Evolutionary conservation across 2,329 filamentous ascomycete species (phyloP), one percentile per base, ranked within the genome.

Genomic region (Paradendryphiella salina): DNA sequence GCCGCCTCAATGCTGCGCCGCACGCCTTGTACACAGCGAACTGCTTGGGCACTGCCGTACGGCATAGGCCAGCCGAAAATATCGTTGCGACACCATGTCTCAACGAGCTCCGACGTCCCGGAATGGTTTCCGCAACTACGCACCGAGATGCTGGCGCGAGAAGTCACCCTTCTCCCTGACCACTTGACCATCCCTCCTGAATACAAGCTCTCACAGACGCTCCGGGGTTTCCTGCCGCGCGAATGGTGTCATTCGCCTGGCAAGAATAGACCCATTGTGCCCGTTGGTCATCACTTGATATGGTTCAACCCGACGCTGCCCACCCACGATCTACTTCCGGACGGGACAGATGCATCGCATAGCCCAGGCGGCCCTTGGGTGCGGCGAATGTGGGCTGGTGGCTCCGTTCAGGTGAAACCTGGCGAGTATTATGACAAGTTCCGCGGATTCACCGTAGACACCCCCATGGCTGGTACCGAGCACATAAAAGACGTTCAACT

Each of bases 351-450:
- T 70, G 78, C 83, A 4, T 79, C 87, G 45, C 90, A 96, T 67
- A 85, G 80, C 18, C 93, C 93, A 0, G 89, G 87, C 1, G 69
- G 70, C 3, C 85, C 85, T 1, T 96, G 89, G 69, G 80, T 80
- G 42, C 82, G 89, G 17, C 85, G 94, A 14, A 84, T 99, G 77
- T 99, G 94, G 94, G 90, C 89, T 11, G 91, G 92, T 26, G 94
- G 93, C 0, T 80, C 81, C 33, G 73, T 96, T 7, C 68, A 67
- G 1, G 88, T 89, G 10, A 52, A 58, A 13, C 42, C 50, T 13
- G 31, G 35, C 1, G n/a, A 37, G 5, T 61, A 64, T 14, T 58
- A 46, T 11, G 11, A 47, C 21, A 11, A 5, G 2, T 18, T 32
- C 1, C 10, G 9, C 9, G 58, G 59, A 3, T 66, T 63, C 52